Conservation (phyloP, 208 protist species). For the Leishmania lainsoni region DNA sequence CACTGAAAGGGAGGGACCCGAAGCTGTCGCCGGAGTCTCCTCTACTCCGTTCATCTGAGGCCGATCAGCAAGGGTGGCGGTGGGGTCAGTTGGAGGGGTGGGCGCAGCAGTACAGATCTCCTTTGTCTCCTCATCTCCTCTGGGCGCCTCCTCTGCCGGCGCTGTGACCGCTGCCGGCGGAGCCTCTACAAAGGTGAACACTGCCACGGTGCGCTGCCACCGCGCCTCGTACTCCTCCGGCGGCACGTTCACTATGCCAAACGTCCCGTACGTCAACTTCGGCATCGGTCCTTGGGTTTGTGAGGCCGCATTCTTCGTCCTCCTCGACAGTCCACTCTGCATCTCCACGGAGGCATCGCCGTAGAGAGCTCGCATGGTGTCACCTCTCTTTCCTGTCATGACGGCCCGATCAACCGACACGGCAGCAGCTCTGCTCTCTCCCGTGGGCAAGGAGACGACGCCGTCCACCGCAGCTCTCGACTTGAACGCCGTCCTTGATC, state of each 20-base stretch:
- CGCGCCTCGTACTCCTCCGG: slow-evolving; percentile 60
- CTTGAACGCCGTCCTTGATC: slow-evolving; percentile 2
- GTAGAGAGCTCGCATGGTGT: slow-evolving; percentile 42
- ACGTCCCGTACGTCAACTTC: slow-evolving; percentile 66
- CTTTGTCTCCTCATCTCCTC: background rate
- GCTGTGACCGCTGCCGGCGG: background rate
- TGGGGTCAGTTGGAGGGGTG: background rate
- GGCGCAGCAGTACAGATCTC: no score
- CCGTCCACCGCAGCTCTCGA: background rate
- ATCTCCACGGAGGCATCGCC: slow-evolving; percentile 30
- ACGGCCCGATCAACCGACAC: slow-evolving; percentile 20
- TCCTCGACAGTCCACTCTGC: background rate
- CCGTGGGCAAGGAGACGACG: background rate
- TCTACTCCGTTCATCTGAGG: background rate
- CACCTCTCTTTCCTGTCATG: slow-evolving; percentile 53
- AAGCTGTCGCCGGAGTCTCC: background rate
- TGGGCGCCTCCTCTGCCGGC: background rate
- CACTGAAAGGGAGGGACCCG: background rate
- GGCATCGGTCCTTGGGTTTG: background rate
- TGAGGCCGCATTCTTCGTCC: background rate
- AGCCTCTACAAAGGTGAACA: slow-evolving; percentile 39
- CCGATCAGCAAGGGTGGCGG: background rate
- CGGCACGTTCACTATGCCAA: slow-evolving; percentile 84
- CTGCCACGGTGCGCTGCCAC: slow-evolving; percentile 36
- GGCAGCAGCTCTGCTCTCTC: background rate